A percentile compares a stretch with the other conserved stretches of the same genome.
Evolutionary conservation across 78 protist genomes (phyloP).

Genomic region (Dictyostelium brefeldianum): DNA sequence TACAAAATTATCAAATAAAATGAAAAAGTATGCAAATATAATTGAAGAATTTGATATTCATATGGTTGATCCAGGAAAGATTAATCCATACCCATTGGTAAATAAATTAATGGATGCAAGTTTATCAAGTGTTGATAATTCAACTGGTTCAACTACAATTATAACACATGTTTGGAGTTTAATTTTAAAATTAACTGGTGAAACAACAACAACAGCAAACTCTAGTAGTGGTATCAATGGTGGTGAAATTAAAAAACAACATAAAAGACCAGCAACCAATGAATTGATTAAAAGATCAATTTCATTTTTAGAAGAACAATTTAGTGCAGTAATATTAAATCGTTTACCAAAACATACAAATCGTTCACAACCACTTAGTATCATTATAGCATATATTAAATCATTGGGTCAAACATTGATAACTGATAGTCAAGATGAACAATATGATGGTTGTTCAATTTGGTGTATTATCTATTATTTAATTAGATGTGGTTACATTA

Average conservation of each 20-base stretch:
- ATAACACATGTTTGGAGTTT: slow-evolving; percentile 32
- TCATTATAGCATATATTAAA: slow-evolving; percentile 13
- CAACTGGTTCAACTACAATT: neutral
- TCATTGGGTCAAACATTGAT: neutral
- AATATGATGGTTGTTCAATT: slow-evolving; percentile 16
- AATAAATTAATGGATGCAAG: slow-evolving; percentile 27
- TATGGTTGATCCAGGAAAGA: neutral
- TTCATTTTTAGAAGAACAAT: slow-evolving; percentile 40
- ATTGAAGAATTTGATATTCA: slow-evolving; percentile 25
- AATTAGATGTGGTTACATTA: slow-evolving; percentile 22
- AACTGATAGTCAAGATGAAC: slow-evolving; percentile 15
- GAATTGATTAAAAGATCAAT: neutral
- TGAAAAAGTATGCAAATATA: slow-evolving; percentile 55
- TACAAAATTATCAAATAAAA: slow-evolving; percentile 49
- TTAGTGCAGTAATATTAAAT: neutral
- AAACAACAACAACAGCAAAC: neutral
- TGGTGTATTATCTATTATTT: slow-evolving; percentile 46
- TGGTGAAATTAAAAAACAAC: neutral
- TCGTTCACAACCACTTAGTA: slow-evolving; percentile 37
- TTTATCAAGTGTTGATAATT: slow-evolving; percentile 4
- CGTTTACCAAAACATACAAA: slow-evolving; percentile 38
- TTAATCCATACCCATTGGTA: slow-evolving; percentile 2
- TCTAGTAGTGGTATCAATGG: neutral
- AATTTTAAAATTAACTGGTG: neutral
- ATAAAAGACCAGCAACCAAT: neutral